Evolutionary conservation across 495 filamentous ascomycete species (phyloP), one percentile per base, ranked within the genome.

Genomic region (Penicillium atrosanguineum): DNA sequence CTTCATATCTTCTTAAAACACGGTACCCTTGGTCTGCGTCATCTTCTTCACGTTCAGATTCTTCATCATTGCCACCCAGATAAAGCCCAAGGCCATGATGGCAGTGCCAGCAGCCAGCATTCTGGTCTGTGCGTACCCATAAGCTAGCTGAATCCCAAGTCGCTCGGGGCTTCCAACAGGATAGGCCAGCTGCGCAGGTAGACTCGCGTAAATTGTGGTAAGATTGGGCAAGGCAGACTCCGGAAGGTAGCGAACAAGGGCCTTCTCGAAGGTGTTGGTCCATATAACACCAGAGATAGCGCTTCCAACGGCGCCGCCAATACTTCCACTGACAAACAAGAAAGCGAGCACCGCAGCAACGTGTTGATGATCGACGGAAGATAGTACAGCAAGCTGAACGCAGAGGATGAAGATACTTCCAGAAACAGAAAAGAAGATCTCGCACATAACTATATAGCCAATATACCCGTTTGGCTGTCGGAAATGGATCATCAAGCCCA

Each of bases 361-460:
- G 56, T 88, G 72, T 40, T 89, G 73, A 55, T 89, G 88, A 6
- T 78, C 68, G 0, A 80, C 76, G 3, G 81, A 81, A 0, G 87
- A 84, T 75, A 90, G 84, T 56, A 83, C 76, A 4, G 86, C 84
- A 26, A 90, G 80, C 58, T 90, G 82, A 57, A 83, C 80, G 53
- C 69, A 72, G 58, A 90, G 82, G 46, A 88, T 69, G 15, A 86
- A 66, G 5, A 75, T 77, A 16, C 78, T 74, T 1, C 84, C 85
- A 12, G 73, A 71, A 40, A 90, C 70, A 29, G 87, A 80, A 58
- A 89, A 84, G 69, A 89, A 83, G 62, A 91, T 83, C 67, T 91
- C 81, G 57, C 80, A 86, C 81, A 89, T 86, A 60, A 89, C 72
- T 23, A 91, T 73, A 60, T 85, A 88, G 11, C 84, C 86, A 37